phyloP scores from a whole-genome alignment of 129 eudicot species.

The Kitagawia praeruptora region DNA sequence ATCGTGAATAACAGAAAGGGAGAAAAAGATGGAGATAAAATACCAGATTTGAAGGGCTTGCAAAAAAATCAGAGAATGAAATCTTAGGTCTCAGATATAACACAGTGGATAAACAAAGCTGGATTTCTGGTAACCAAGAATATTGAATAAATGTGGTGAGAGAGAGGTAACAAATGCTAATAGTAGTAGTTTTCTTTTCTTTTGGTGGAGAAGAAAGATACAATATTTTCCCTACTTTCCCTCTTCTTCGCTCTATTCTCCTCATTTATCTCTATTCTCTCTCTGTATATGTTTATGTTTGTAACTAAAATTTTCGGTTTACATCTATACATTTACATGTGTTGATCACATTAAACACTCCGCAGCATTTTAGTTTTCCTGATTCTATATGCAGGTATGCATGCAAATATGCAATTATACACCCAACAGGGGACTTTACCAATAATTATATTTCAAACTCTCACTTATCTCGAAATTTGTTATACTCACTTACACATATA shows the following conservation, averaged over 20 bases:
- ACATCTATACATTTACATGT: neutral
- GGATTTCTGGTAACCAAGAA: neutral
- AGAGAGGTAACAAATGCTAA: conserved; percentile 4
- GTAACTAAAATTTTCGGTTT: neutral
- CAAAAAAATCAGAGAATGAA: neutral
- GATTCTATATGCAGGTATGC: too few relatives aligned
- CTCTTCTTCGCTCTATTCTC: conserved; percentile 2
- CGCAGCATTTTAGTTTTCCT: too few relatives aligned
- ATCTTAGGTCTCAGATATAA: neutral
- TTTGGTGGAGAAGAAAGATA: neutral
- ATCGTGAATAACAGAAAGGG: neutral
- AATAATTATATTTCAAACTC: too few relatives aligned
- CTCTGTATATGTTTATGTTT: neutral
- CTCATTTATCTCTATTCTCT: neutral
- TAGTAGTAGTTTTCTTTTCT: neutral
- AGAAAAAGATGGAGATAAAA: neutral
- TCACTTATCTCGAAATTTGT: too few relatives aligned
- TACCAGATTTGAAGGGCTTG: neutral
- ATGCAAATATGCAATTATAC: too few relatives aligned
- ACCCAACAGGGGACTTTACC: too few relatives aligned
- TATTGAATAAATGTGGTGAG: neutral
- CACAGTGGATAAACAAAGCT: conserved; percentile 4
- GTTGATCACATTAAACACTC: neutral
- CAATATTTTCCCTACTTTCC: neutral
- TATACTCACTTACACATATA: too few relatives aligned